Evolutionary conservation across 2,329 filamentous ascomycete genomes (phyloP).

Genomic region (Trematosphaeria pertusa): DNA sequence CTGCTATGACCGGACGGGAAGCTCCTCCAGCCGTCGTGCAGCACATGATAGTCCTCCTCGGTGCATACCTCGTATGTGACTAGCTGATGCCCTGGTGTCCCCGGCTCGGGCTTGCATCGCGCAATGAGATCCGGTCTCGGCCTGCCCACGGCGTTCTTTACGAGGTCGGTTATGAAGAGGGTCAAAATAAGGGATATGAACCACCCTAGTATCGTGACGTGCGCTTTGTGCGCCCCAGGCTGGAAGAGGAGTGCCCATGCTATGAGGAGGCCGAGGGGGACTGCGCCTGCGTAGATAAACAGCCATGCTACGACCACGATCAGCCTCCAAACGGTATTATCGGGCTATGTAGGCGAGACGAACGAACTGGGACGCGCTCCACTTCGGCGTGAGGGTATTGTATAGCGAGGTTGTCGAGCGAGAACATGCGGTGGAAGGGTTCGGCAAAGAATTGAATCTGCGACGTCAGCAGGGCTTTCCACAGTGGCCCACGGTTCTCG

Average conservation of each 20-base stretch:
- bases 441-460: conserved; percentile 73
- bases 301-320: conserved; percentile 67
- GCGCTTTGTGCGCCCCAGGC: conserved; percentile 77
- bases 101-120: conserved; percentile 76
- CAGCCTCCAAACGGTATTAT: conserved; percentile 3
- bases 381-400: conserved; percentile 84
- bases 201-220: conserved; percentile 84
- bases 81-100: conserved; percentile 62
- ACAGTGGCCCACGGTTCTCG: no score
- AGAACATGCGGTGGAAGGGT: conserved; percentile 96
- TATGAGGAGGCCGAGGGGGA: conserved; percentile 73
- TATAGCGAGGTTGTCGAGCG: conserved; percentile 81
- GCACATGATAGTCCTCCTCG: conserved; percentile 68
- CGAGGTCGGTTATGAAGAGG: conserved; percentile 79
- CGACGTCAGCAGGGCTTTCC: no score
- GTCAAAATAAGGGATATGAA: conserved; percentile 76
- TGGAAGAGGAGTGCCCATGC: conserved; percentile 68
- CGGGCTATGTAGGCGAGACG: conserved; percentile 37
- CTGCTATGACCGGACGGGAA: conserved; percentile 83
- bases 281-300: conserved; percentile 76
- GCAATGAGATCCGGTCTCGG: conserved; percentile 86
- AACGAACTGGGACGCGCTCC: conserved; percentile 82
- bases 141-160: conserved; percentile 87
- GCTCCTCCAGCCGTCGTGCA: conserved; percentile 84
- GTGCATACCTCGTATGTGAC: conserved; percentile 75